Base-by-base conservation (phyloP, 768 basidiomycete genomes). In the Boletales sp. region DNA sequence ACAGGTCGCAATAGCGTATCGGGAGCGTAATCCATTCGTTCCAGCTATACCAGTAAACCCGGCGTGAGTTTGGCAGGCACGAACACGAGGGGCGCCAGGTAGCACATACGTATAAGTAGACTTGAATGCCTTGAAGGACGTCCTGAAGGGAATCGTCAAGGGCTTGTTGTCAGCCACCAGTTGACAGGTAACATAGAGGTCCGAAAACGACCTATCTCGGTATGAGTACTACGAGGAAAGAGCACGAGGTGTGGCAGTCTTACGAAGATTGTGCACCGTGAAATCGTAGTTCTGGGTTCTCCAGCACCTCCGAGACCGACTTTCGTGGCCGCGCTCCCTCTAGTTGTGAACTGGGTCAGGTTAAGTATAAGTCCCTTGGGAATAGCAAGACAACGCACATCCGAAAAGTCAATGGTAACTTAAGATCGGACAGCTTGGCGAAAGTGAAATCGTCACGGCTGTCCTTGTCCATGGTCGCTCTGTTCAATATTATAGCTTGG, bases 1-100 rank as follows among this genome's bases (percentile, higher is more conserved):
- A 92, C n/a, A 99, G 74, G 63, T 96, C 94, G 54, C 93, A 92
- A 57, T 95, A 96, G 28, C 86, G 84, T 62, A 96, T 90, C 0
- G 95, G 95, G 11, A 98, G 72, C 0, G 87, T 85, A 36, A 99
- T 83, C 82, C 87, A 89, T 74, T 98, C 93, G 63, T 97, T 97
- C 95, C 95, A 99, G 28, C 88, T 92, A 56, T 18, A 51, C 37
- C 50, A 42, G 37, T 15, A 25, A 48, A 51, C n/a, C 15, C 31
- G 1, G n/a, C 13, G 19, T 46, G 33, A 41, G 44, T 39, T 19
- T 43, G 13, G 35, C 45, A 35, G 30, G 6, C 25, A 28, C 25
- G 25, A 28, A 31, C 21, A 17, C 33, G n/a, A 10, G 12, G 21
- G 36, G 43, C 10, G n/a, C 43, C 33, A 33, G 28, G 35, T 19